Conservation (phyloP, 2,329 filamentous ascomycete species). For the Sporothrix variecibatus region DNA sequence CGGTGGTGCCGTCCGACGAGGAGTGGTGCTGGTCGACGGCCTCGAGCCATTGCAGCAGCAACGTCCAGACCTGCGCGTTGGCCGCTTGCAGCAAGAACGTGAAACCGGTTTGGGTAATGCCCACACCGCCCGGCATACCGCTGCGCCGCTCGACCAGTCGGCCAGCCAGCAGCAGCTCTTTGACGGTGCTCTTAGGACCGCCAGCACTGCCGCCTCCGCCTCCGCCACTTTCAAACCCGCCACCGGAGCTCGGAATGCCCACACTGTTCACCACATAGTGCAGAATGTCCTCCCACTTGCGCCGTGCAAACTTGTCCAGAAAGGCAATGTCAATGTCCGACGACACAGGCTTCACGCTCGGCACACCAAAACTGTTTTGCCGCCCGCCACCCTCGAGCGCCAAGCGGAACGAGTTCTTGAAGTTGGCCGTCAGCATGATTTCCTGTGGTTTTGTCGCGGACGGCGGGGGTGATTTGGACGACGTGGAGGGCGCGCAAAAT, state of each 20-base stretch:
- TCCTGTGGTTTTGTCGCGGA: slow-evolving; percentile 65
- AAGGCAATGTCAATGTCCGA: slow-evolving; percentile 67
- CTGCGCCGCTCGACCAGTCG: slow-evolving; percentile 69
- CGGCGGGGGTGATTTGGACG: slow-evolving; percentile 63
- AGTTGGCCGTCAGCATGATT: slow-evolving; percentile 77
- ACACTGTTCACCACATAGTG: slow-evolving; percentile 90
- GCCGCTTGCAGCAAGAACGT: slow-evolving; percentile 92
- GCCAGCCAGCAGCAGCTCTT: slow-evolving; percentile 77
- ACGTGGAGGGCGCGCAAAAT: slow-evolving; percentile 87
- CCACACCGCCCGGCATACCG: slow-evolving; percentile 50
- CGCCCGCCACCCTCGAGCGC: slow-evolving; percentile 85
- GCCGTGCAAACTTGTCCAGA: slow-evolving; percentile 81
- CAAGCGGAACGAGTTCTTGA: slow-evolving; percentile 78
- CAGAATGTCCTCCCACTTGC: slow-evolving; percentile 93
- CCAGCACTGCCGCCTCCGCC: slow-evolving; percentile 37
- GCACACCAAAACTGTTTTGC: slow-evolving; percentile 88
- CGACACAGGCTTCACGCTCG: slow-evolving; percentile 65
- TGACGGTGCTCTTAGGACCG: slow-evolving; percentile 76
- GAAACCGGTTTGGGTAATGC: slow-evolving; percentile 91
- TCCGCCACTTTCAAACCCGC: not conserved
- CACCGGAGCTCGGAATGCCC: slow-evolving; percentile 48
- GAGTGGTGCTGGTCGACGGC: slow-evolving; percentile 73
- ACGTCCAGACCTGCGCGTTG: slow-evolving; percentile 95
- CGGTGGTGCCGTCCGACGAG: slow-evolving; percentile 52
- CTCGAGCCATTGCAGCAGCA: slow-evolving; percentile 90